Conservation (phyloP, 169 alveolate genomes). For the Plasmodium ovale region DNA sequence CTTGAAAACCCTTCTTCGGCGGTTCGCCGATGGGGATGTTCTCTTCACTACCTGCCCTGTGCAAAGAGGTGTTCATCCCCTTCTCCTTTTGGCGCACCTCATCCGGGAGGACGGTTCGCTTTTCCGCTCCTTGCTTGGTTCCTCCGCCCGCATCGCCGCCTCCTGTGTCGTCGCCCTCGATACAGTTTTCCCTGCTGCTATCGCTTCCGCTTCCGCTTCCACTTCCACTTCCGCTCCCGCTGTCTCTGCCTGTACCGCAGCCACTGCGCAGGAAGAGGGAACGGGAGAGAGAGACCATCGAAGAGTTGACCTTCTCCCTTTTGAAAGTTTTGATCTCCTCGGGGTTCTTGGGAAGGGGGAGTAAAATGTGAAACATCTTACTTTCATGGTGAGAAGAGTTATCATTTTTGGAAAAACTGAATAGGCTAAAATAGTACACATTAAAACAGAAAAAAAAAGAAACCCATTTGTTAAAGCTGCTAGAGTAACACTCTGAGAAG, state of each 20-base stretch:
- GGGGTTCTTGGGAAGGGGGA: constrained; percentile 61
- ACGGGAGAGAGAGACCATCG: neutral
- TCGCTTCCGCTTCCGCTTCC: neutral
- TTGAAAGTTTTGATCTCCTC: constrained; percentile 57
- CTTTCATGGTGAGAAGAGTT: constrained; percentile 22
- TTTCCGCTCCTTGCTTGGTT: neutral
- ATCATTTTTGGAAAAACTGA: constrained; percentile 46
- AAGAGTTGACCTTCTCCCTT: neutral
- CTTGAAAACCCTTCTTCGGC: no score
- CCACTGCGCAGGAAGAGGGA: constrained; percentile 6
- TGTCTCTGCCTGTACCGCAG: neutral
- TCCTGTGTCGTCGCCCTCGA: neutral
- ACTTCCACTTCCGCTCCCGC: neutral
- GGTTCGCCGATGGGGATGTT: no score
- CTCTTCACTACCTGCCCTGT: no score
- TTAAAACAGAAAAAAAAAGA: constrained; percentile 64
- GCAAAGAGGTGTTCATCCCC: neutral
- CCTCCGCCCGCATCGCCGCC: neutral
- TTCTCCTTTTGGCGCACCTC: neutral
- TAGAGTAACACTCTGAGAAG: constrained; percentile 57
- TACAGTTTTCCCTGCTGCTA: no score
- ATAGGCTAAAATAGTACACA: constrained; percentile 49
- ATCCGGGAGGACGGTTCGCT: neutral
- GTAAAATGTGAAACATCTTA: constrained; percentile 38
- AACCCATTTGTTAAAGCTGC: constrained; percentile 70